Percentiles rank a stretch among this genome's conserved stretches.
Evolutionary conservation across 1,284 basidiomycete genomes (phyloP).

Genomic region (Cutaneotrichosporon sp.): DNA sequence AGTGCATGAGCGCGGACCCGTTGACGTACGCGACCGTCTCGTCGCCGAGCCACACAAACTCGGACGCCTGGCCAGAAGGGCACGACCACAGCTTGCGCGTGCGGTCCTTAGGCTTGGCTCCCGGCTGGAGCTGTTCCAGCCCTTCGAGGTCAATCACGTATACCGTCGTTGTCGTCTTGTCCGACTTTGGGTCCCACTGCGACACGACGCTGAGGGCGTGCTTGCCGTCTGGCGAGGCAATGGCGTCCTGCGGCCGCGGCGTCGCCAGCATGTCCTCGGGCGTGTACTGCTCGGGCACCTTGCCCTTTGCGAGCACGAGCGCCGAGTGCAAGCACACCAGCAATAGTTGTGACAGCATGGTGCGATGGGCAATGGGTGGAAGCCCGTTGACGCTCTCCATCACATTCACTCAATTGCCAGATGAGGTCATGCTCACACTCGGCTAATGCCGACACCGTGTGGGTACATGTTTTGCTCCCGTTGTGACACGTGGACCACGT

Average conservation of each 20-base stretch:
- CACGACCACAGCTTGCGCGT: conserved; percentile 22
- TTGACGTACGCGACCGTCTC: conserved; percentile 45
- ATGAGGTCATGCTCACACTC: too few relatives aligned
- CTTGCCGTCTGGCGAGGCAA: conserved; percentile 62
- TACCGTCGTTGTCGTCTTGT: conserved; percentile 66
- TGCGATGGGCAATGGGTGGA: not conserved
- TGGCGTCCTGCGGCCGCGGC: conserved; percentile 61
- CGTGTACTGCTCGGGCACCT: conserved; percentile 52
- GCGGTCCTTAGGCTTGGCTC: not conserved
- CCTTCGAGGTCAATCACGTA: conserved; percentile 43
- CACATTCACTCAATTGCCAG: too few relatives aligned
- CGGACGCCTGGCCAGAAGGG: conserved; percentile 17
- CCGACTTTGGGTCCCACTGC: conserved; percentile 62
- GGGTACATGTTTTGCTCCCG: too few relatives aligned
- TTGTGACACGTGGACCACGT: too few relatives aligned
- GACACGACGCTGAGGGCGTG: conserved; percentile 63
- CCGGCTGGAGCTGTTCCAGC: conserved; percentile 2
- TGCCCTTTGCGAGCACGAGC: not conserved
- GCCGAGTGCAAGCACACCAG: not conserved
- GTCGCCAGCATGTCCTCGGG: conserved; percentile 68
- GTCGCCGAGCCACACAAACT: conserved; percentile 41
- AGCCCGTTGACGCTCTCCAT: not conserved
- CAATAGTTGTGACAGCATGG: conserved; percentile 2
- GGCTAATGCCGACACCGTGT: too few relatives aligned
- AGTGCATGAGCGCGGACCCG: conserved; percentile 24